These are phyloP conservation scores for Polytolypa hystricis DNA, from an alignment of 2,329 filamentous ascomycete genomes.

Conservation along the genomic window DNA sequence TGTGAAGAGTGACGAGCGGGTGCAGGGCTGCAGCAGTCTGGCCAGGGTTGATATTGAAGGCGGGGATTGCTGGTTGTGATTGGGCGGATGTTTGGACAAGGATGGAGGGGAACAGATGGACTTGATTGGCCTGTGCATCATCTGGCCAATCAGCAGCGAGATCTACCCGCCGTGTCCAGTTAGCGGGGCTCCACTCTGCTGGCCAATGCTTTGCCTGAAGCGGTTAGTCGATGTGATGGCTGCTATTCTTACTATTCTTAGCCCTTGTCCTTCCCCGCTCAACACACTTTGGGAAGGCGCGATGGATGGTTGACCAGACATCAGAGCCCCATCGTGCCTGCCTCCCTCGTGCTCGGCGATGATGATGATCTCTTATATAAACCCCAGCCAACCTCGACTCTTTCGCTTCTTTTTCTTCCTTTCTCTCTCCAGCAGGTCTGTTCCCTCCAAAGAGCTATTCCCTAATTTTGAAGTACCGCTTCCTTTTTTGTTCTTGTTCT, in stretches of 20 bases:
- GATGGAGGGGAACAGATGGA: not conserved
- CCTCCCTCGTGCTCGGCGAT: too few species aligned
- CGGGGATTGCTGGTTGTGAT: too few species aligned
- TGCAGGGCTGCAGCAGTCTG: not conserved
- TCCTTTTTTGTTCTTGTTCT: constrained; percentile 32
- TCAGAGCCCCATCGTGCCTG: too few species aligned
- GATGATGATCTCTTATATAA: too few species aligned
- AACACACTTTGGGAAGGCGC: too few species aligned
- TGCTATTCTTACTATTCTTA: constrained; percentile 6
- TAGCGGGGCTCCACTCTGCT: not conserved
- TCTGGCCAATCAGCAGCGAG: constrained; percentile 5
- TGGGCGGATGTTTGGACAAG: not conserved
- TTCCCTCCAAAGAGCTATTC: constrained; percentile 21
- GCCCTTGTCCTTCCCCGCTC: constrained; percentile 21
- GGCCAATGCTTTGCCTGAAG: not conserved
- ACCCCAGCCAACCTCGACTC: not conserved
- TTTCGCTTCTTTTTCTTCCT: constrained; percentile 24
- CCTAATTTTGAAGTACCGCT: constrained; percentile 15
- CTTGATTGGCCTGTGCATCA: not conserved
- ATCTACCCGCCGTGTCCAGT: constrained; percentile 9
- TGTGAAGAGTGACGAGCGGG: not conserved
- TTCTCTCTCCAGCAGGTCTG: constrained; percentile 52
- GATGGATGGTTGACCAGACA: too few species aligned
- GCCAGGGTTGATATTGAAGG: too few species aligned
- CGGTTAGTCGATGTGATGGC: not conserved